These are phyloP conservation scores for Coemansia sp. DNA, from an alignment of 192 early-diverging fungal species.

Conservation along the genomic window DNA sequence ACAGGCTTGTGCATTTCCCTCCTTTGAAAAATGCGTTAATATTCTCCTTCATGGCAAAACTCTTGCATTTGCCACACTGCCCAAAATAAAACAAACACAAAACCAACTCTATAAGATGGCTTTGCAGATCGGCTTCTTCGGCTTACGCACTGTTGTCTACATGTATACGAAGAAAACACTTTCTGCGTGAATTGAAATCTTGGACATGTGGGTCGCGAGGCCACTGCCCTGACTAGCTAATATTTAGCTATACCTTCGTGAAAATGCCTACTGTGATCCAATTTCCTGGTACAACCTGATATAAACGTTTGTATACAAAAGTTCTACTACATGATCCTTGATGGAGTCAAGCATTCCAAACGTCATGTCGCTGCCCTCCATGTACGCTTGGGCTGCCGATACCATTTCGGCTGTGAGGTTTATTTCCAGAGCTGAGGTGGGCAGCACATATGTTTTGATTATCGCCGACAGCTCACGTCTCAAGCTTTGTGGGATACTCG, in stretches of 20 bases:
- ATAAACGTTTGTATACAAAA: constrained; percentile 42
- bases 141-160: too few species aligned
- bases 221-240: too few species aligned
- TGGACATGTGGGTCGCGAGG: too few species aligned
- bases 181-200: constrained; percentile 33
- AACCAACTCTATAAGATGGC: too few species aligned
- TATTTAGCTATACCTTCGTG: too few species aligned
- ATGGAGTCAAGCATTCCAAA: constrained; percentile 26
- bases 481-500: constrained; percentile 19
- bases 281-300: constrained; percentile 17
- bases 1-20: not conserved
- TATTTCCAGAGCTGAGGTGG: constrained; percentile 25
- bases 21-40: not conserved
- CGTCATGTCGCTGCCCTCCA: constrained; percentile 14
- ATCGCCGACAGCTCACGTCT: constrained; percentile 22
- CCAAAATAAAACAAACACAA: constrained; percentile 2
- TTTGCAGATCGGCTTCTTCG: not conserved
- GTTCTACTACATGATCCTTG: constrained; percentile 30
- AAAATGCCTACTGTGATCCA: not conserved
- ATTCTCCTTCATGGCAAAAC: not conserved
- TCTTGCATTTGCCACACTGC: not conserved
- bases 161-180: too few species aligned
- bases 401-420: constrained; percentile 17
- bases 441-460: constrained; percentile 33
- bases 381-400: constrained; percentile 7